These are phyloP conservation scores for Zelonia costaricensis DNA, from an alignment of 208 protist genomes.

Conservation along the genomic window DNA sequence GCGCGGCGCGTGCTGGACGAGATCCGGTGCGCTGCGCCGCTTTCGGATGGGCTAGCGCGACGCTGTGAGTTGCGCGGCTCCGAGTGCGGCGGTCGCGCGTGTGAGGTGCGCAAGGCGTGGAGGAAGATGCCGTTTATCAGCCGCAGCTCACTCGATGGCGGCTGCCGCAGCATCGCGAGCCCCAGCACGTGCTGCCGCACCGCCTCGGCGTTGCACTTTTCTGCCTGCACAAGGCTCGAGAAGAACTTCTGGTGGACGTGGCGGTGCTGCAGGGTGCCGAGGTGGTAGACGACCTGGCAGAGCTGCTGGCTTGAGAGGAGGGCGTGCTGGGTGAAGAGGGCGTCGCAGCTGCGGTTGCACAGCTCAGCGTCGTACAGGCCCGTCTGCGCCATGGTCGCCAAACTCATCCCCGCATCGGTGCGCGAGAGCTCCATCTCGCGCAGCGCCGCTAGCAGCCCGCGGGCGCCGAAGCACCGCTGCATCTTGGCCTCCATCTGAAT, in stretches of 20 bases:
- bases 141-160: constrained; percentile 41
- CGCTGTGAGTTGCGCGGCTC: background rate
- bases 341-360: constrained; percentile 79
- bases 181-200: constrained; percentile 65
- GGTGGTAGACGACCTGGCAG: constrained; percentile 69
- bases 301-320: constrained; percentile 82
- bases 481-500: constrained; percentile 89
- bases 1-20: constrained; percentile 9
- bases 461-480: constrained; percentile 68
- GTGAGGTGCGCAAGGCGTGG: constrained; percentile 60
- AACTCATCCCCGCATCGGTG: constrained; percentile 78
- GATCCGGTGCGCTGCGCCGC: background rate
- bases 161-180: constrained; percentile 85
- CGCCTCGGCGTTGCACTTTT: constrained; percentile 67
- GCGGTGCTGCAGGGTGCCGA: constrained; percentile 87
- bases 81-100: background rate
- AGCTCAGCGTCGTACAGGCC: constrained; percentile 86
- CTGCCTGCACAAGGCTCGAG: constrained; percentile 60
- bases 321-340: constrained; percentile 64
- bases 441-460: constrained; percentile 64
- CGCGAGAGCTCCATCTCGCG: constrained; percentile 55
- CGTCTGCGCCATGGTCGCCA: constrained; percentile 66
- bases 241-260: constrained; percentile 84
- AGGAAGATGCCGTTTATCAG: constrained; percentile 85
- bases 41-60: too few species aligned